Percentiles rank a stretch among this genome's conserved stretches.
These are phyloP conservation scores for Backusella parvicylindrica DNA, from an alignment of 192 early-diverging fungal genomes.

Conservation along the genomic window DNA sequence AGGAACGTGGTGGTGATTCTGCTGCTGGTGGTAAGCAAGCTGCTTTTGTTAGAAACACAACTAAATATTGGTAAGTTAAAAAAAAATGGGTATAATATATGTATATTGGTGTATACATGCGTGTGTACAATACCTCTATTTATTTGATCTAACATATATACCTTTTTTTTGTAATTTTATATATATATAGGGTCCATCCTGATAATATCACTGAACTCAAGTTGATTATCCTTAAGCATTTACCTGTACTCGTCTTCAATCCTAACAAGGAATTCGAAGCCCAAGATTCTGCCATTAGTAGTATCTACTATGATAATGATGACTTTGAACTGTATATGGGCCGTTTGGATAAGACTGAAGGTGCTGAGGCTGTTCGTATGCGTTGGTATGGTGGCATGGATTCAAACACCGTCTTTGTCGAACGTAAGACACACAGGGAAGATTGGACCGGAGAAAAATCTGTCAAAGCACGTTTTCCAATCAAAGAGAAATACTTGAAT, in stretches of 20 bases:
- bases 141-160: neutral
- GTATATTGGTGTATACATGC: neutral
- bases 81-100: neutral
- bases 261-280: slow-evolving; percentile 67
- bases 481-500: slow-evolving; percentile 97
- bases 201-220: slow-evolving; percentile 98
- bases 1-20: slow-evolving; percentile 54
- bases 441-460: slow-evolving; percentile 96
- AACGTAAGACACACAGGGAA: slow-evolving; percentile 97
- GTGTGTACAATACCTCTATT: neutral
- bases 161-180: neutral
- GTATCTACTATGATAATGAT: slow-evolving; percentile 97
- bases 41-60: slow-evolving; percentile 90
- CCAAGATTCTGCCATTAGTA: slow-evolving; percentile 89
- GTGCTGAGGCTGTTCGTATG: slow-evolving; percentile 90
- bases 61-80: slow-evolving; percentile 85
- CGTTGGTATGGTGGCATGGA: slow-evolving; percentile 97
- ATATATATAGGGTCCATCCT: slow-evolving; percentile 68
- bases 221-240: slow-evolving; percentile 86
- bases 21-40: slow-evolving; percentile 53
- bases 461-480: slow-evolving; percentile 92
- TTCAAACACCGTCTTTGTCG: slow-evolving; percentile 86
- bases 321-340: slow-evolving; percentile 91
- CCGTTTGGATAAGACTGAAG: slow-evolving; percentile 88
- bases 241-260: slow-evolving; percentile 92